phyloP scores from a whole-genome alignment of 129 eudicot species.

The Centaurea solstitialis region DNA sequence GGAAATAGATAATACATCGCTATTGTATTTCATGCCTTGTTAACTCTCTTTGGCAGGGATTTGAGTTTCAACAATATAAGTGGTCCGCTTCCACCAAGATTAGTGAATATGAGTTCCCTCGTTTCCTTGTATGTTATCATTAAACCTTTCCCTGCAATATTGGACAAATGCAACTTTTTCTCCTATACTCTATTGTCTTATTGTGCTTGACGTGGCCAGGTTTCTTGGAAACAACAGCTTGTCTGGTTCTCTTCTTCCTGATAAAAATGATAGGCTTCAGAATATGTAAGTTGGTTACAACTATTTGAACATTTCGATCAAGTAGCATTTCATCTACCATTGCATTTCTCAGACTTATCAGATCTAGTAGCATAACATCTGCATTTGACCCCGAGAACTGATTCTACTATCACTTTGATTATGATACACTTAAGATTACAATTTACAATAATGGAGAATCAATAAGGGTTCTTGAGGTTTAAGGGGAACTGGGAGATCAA shows the following conservation, averaged over 20 bases:
- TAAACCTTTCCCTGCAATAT: neutral
- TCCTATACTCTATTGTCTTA: neutral
- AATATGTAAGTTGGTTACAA: constrained; percentile 51
- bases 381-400: no score
- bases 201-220: constrained; percentile 39
- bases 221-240: constrained; percentile 83
- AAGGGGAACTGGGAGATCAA: no score
- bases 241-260: constrained; percentile 59
- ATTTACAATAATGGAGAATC: no score
- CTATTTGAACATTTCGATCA: constrained; percentile 12
- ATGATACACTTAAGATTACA: no score
- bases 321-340: neutral
- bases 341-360: constrained; percentile 2
- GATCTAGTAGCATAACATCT: no score
- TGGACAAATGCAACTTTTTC: neutral
- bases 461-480: no score
- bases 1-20: neutral
- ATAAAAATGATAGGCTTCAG: constrained; percentile 45
- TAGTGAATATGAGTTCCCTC: constrained; percentile 58
- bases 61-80: constrained; percentile 74
- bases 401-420: no score
- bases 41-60: constrained; percentile 53
- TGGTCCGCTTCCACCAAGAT: constrained; percentile 58
- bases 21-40: constrained; percentile 3
- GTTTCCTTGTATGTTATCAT: constrained; percentile 48